Conservation (phyloP, 331 rosid genomes). For the Pyrus hybrid region DNA sequence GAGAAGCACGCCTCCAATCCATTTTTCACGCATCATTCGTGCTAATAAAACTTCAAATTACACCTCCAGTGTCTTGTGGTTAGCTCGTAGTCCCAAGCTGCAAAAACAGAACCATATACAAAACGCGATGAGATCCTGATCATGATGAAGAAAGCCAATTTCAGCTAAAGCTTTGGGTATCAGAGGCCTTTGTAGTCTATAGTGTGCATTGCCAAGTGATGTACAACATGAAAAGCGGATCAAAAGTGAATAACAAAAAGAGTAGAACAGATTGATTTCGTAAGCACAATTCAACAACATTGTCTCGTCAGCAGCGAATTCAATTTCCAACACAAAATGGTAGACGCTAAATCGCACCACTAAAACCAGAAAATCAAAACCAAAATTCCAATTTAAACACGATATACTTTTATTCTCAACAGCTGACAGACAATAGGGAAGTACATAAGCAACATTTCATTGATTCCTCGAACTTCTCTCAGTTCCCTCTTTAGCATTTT, state of each 20-base stretch:
- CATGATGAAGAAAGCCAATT: not conserved
- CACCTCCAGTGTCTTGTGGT: conserved; percentile 13
- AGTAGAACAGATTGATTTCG: too few species aligned
- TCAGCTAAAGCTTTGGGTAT: not conserved
- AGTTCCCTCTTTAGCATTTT: not conserved
- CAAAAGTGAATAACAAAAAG: not conserved
- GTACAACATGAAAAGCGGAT: not conserved
- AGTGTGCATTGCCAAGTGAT: not conserved
- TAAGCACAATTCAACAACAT: not conserved
- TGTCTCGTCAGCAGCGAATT: not conserved
- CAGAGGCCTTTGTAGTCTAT: not conserved
- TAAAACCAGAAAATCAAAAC: not conserved
- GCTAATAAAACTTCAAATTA: conserved; percentile 22
- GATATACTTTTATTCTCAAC: not conserved
- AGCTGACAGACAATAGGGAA: not conserved
- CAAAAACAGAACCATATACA: conserved; percentile 15
- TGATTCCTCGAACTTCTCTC: not conserved
- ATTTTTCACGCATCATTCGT: conserved; percentile 36
- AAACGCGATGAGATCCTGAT: conserved; percentile 18
- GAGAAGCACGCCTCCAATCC: conserved; percentile 32
- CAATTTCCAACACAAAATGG: not conserved
- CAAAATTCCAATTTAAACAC: not conserved
- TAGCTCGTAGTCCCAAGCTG: conserved; percentile 1
- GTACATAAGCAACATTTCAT: not conserved
- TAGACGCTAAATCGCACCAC: not conserved